phyloP scores from a whole-genome alignment of 805 yeast species.

The Debaryomyces hansenii region DNA sequence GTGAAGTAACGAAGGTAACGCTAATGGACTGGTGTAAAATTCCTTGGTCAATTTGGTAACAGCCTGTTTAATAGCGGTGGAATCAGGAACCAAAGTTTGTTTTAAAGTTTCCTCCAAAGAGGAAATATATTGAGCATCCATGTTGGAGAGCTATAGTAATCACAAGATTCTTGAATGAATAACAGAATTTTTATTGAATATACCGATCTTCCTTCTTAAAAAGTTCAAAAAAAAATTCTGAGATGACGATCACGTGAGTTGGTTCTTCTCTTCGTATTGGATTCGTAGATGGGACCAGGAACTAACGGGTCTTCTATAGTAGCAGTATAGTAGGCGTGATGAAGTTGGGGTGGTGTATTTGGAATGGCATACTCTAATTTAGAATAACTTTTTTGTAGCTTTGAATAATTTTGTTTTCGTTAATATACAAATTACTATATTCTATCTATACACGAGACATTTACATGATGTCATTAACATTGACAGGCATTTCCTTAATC shows the following conservation, averaged over 20 bases:
- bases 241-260: slow-evolving; percentile 8
- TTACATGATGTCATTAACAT: slow-evolving; percentile 48
- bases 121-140: slow-evolving; percentile 71
- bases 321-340: too few relatives aligned
- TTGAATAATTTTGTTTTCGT: too few relatives aligned
- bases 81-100: slow-evolving; percentile 79
- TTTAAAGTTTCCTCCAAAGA: slow-evolving; percentile 77
- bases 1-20: slow-evolving; percentile 81
- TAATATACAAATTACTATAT: too few relatives aligned
- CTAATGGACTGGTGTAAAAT: slow-evolving; percentile 66
- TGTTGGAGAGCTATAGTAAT: slow-evolving; percentile 19
- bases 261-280: too few relatives aligned
- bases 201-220: too few relatives aligned
- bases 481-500: slow-evolving; percentile 77
- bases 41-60: slow-evolving; percentile 71
- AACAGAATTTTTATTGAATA: too few relatives aligned
- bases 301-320: too few relatives aligned
- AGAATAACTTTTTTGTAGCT: too few relatives aligned
- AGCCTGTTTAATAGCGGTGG: slow-evolving; percentile 79
- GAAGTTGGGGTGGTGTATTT: too few relatives aligned
- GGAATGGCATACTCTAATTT: too few relatives aligned
- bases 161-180: background rate
- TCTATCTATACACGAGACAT: background rate
- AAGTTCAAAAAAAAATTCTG: slow-evolving; percentile 6
- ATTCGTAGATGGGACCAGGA: too few relatives aligned